Percentiles rank a stretch among this genome's conserved stretches.
phyloP scores from a whole-genome alignment of 1,284 basidiomycete species.

The Erythrobasidium hasegawianum region DNA sequence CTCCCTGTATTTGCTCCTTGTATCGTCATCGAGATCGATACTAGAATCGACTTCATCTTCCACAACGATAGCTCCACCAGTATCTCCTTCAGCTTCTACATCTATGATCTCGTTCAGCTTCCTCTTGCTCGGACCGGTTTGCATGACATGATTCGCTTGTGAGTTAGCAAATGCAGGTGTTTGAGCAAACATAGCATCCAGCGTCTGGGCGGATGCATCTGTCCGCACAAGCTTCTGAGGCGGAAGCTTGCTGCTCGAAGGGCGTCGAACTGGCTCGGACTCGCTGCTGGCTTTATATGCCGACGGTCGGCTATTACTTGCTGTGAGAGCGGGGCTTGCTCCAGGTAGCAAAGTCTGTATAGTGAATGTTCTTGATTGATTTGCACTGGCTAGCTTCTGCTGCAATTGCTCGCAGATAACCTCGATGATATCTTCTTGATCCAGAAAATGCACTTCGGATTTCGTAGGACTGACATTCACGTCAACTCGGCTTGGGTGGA shows the following conservation, averaged over 20 bases:
- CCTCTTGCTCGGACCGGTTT: slow-evolving; percentile 10
- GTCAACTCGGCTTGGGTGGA: slow-evolving; percentile 84
- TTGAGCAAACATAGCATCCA: slow-evolving; percentile 80
- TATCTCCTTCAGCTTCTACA: slow-evolving; percentile 40
- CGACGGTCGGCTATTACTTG: neutral
- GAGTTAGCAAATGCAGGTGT: neutral
- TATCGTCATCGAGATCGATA: neutral
- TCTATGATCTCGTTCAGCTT: slow-evolving; percentile 39
- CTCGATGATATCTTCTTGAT: slow-evolving; percentile 85
- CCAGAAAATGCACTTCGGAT: slow-evolving; percentile 75
- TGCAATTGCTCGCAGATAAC: slow-evolving; percentile 71
- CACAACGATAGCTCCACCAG: slow-evolving; percentile 46
- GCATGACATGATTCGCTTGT: neutral
- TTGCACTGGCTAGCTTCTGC: slow-evolving; percentile 61
- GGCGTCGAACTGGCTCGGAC: neutral
- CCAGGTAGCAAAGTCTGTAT: slow-evolving; percentile 61
- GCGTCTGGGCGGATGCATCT: slow-evolving; percentile 76
- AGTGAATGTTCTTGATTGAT: slow-evolving; percentile 66
- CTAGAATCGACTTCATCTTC: slow-evolving; percentile 2
- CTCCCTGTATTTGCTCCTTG: slow-evolving; percentile 29
- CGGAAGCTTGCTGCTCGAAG: slow-evolving; percentile 46
- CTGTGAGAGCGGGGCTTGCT: slow-evolving; percentile 33
- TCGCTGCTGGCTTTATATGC: neutral
- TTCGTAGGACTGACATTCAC: slow-evolving; percentile 99
- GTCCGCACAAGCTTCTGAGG: slow-evolving; percentile 92